Evolutionary conservation across 2,329 filamentous ascomycete genomes (phyloP), one percentile per base, ranked within the genome.

Genomic region (Nothopassalora personata): DNA sequence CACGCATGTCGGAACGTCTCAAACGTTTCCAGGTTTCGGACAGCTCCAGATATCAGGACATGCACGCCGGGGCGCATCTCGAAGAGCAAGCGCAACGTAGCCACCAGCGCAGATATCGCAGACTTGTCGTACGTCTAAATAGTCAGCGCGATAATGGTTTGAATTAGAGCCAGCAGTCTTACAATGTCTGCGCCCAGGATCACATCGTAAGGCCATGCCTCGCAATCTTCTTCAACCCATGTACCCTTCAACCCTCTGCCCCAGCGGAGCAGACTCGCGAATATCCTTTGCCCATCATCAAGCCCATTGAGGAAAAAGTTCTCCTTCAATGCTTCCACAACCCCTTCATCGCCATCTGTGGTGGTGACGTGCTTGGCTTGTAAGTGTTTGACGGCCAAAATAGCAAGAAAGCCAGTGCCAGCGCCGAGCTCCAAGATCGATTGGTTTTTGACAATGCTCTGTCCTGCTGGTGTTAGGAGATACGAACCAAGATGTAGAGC

Each of bases 121-220:
- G 77, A 77, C 60, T 78, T 79, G 69, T 93, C 88, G 72, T 92
- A 93, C 0, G 87, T 92, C 73, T 87, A 47, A 45, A 3, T n/a
- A 3, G 54, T 66, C 50, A 64, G 63, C 30, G 34, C 57, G 18
- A 45, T 18, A 7, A 58, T 53, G 45, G 36, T 46, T 15, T 31
- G 36, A 5, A 23, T 45, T 28, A 58, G n/a, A 59, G 19, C 34
- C 28, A 15, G 31, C 48, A 52, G 47, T 68, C 77, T 75, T 71
- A 81, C 79, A 61, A 93, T 83, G 71, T 93, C 89, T 34, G 89
- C 88, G 4, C 88, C 90, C 30, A 93, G 73, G 2, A 92, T 81
- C 4, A 90, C 73, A 70, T 92, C 86, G 48, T 68, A 72, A 54
- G 72, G 77, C 57, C 70, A 73, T 54, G 70, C 73, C 68, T 73